These are phyloP conservation scores for Fusarium xylarioides DNA, from an alignment of 2,329 filamentous ascomycete genomes.

Conservation along the genomic window DNA sequence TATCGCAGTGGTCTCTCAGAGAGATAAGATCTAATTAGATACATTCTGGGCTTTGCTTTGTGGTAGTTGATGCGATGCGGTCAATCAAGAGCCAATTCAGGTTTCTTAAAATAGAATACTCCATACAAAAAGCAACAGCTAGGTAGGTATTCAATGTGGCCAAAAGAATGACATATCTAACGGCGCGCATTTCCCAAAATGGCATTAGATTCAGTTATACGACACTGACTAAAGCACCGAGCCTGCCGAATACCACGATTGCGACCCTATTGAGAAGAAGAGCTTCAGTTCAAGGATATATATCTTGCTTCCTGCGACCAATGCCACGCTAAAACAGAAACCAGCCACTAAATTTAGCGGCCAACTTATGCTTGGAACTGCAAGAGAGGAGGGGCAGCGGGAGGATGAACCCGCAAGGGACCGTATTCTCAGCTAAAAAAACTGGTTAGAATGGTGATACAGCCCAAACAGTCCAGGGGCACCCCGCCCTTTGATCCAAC, in stretches of 20 bases:
- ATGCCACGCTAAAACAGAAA: conserved; percentile 2
- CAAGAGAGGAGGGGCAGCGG: neutral
- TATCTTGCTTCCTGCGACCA: neutral
- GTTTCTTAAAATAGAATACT: conserved; percentile 2
- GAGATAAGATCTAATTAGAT: neutral
- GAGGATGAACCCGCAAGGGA: conserved; percentile 23
- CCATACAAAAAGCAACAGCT: neutral
- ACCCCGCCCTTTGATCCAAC: conserved; percentile 38
- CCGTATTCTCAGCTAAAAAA: conserved; percentile 13
- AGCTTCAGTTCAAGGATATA: neutral
- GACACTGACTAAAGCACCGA: neutral
- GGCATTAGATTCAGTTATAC: neutral
- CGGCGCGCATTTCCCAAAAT: neutral
- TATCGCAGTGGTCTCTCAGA: too few relatives aligned
- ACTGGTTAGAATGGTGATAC: conserved; percentile 23
- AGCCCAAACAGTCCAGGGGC: conserved; percentile 30
- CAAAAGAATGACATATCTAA: neutral
- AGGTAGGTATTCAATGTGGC: neutral
- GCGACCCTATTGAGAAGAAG: neutral
- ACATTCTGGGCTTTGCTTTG: neutral
- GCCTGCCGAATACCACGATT: neutral
- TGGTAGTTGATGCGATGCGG: neutral
- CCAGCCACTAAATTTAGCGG: conserved; percentile 28
- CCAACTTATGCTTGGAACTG: conserved; percentile 6
- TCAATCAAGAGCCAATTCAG: neutral